Conservation (phyloP, 805 yeast genomes). For the Monosporozyma siamensis region DNA sequence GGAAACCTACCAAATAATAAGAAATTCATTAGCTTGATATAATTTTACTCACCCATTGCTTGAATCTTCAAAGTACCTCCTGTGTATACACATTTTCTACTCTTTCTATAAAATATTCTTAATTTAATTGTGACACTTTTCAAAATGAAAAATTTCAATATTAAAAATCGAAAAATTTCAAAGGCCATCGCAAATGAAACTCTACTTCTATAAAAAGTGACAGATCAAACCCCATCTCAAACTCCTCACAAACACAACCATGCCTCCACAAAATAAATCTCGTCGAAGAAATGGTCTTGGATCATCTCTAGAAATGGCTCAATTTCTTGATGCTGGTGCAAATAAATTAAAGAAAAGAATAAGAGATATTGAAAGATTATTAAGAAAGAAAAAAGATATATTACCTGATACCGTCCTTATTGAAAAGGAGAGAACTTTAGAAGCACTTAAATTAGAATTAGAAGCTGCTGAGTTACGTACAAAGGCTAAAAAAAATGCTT, state of each 20-base stretch:
- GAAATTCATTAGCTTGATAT: too few species aligned
- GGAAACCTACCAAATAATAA: too few species aligned
- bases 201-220: too few species aligned
- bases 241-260: background rate
- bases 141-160: conserved; percentile 1
- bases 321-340: conserved; percentile 31
- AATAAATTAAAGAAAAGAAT: conserved; percentile 73
- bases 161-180: background rate
- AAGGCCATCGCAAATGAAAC: background rate
- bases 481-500: conserved; percentile 44
- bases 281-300: conserved; percentile 13
- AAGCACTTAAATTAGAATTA: conserved; percentile 53
- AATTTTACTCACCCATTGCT: too few species aligned
- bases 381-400: conserved; percentile 43
- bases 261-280: conserved; percentile 2
- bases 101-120: too few species aligned
- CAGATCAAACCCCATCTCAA: too few species aligned
- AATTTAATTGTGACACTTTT: background rate
- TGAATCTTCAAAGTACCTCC: too few species aligned
- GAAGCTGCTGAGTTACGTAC: conserved; percentile 37
- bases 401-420: conserved; percentile 56
- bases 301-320: conserved; percentile 30
- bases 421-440: conserved; percentile 68
- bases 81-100: too few species aligned
- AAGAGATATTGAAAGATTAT: conserved; percentile 71